Evolutionary conservation across 768 basidiomycete genomes (phyloP), one percentile per base, ranked within the genome.

Genomic region (Crucibulum laeve): DNA sequence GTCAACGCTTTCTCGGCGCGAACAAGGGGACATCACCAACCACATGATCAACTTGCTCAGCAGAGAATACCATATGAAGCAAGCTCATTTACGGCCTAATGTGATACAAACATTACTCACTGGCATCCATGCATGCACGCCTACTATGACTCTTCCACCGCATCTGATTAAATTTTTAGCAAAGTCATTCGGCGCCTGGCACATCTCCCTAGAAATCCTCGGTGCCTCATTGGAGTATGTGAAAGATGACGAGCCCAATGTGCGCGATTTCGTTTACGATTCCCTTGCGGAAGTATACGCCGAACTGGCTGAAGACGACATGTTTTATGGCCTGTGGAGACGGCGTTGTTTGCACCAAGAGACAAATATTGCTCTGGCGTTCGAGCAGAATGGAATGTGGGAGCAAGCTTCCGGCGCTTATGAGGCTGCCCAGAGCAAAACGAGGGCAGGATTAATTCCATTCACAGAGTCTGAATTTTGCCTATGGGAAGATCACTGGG

Each of bases 401-500:
- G 87, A 90, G 23, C 84, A 93, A 55, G 93, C 96, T 0, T 79
- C 88, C 28, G 79, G 73, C 47, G 77, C 84, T 30, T 97, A 99
- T 62, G 96, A 99, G 63, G 67, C 71, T 19, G 96, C 94, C 1
- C 94, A 97, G 64, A 82, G 71, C 51, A 89, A 84, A 61, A 85
- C 92, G 5, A 76, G 92, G 36, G 72, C 78, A 3, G 91, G 91
- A 4, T 68, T 77, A 4, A 80, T 96, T 42, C 83, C 93, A 1
- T 98, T 94, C 68, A 86, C 88, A 10, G 96, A 99, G 61, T 74
- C 87, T 1, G 96, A 99, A 61, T 97, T 94, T 61, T 92, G 89
- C 54, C 70, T 99, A 15, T 99, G 96, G 96, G 96, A 99, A 56
- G 96, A 99, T 60, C 96, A 99, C 61, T 99, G 96, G 95, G 88